Evolutionary conservation across 1,284 basidiomycete species (phyloP).

Genomic region (Irpex sp.): DNA sequence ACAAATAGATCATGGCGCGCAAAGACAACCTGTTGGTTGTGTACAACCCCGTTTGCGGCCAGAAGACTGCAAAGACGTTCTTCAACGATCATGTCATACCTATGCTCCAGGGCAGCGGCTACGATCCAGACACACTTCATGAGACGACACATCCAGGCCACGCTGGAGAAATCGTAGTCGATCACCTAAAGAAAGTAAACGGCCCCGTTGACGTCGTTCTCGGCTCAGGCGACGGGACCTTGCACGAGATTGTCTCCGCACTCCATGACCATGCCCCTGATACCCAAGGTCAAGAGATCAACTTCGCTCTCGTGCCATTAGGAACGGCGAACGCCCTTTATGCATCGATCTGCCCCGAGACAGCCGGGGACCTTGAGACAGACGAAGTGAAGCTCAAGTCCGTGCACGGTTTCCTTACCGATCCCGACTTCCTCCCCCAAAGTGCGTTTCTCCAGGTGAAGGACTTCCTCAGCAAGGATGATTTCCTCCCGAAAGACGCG

Average conservation of each 20-base stretch:
- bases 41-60: constrained; percentile 48
- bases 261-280: constrained; percentile 33
- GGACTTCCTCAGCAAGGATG: not conserved
- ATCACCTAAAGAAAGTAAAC: constrained; percentile 32
- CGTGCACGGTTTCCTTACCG: constrained; percentile 42
- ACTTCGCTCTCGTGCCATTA: constrained; percentile 63
- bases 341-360: constrained; percentile 53
- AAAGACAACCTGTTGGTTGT: constrained; percentile 34
- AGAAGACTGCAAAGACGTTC: constrained; percentile 39
- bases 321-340: constrained; percentile 97
- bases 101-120: constrained; percentile 44
- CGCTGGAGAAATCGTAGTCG: constrained; percentile 51
- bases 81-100: constrained; percentile 63
- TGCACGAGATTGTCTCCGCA: constrained; percentile 79
- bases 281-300: constrained; percentile 20
- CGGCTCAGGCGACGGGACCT: constrained; percentile 87
- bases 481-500: not conserved
- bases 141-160: constrained; percentile 53
- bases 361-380: constrained; percentile 16
- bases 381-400: constrained; percentile 47
- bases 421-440: not conserved
- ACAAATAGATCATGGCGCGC: not conserved
- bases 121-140: constrained; percentile 37
- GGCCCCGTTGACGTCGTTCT: constrained; percentile 49
- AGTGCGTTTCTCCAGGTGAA: not conserved